These are phyloP conservation scores for Striga hermonthica DNA, from an alignment of 305 asterid genomes.

Conservation along the genomic window DNA sequence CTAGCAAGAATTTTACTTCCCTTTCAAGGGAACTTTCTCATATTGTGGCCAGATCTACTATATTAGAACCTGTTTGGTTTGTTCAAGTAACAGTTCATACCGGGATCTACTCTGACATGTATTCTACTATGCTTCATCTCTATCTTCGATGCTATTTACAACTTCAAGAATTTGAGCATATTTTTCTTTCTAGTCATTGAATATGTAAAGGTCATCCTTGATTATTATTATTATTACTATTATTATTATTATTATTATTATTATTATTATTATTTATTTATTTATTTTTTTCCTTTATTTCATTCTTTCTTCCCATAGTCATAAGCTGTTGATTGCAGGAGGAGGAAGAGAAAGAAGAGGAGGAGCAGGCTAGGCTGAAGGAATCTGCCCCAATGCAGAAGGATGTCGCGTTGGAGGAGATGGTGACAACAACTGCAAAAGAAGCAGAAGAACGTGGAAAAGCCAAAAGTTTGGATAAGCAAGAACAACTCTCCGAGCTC, in stretches of 20 bases:
- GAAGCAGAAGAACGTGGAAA: constrained; percentile 59
- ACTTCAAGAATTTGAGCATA: constrained; percentile 24
- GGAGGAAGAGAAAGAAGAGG: constrained; percentile 86
- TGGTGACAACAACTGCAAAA: constrained; percentile 61
- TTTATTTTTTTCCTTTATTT: constrained; percentile 10
- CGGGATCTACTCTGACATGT: not conserved
- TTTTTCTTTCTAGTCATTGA: not conserved
- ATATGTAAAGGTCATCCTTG: constrained; percentile 3
- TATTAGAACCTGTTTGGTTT: constrained; percentile 14
- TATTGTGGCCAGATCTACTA: constrained; percentile 26
- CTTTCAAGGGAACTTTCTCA: constrained; percentile 14
- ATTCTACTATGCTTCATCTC: constrained; percentile 4
- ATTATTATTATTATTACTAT: not conserved
- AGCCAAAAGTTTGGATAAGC: constrained; percentile 65
- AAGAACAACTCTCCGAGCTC: constrained; percentile 86
- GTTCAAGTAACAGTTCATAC: constrained; percentile 18
- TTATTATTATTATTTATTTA: no score
- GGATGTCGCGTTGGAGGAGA: constrained; percentile 96
- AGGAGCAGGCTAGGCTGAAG: constrained; percentile 69
- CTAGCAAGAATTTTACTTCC: constrained; percentile 20
- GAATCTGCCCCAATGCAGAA: constrained; percentile 59
- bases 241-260: not conserved
- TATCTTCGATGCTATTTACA: constrained; percentile 20
- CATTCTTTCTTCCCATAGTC: constrained; percentile 27
- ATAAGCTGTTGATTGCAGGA: constrained; percentile 49